phyloP scores from a whole-genome alignment of 192 early-diverging fungal genomes.

The Coemansia sp. region DNA sequence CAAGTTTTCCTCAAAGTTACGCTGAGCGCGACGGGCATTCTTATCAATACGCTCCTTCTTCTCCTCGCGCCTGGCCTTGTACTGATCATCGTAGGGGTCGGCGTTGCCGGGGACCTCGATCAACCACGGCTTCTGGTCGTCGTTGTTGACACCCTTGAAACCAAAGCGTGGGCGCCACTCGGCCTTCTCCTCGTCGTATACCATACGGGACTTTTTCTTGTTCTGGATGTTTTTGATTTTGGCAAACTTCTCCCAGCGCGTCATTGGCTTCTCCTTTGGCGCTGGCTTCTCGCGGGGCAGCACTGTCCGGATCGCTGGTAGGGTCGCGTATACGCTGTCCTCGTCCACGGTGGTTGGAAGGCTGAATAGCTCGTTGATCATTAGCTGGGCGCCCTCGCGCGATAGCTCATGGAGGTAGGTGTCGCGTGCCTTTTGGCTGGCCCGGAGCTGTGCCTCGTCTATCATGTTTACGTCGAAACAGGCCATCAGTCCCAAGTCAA shows the following conservation, averaged over 20 bases:
- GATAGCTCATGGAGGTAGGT: constrained; percentile 69
- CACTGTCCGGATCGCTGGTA: constrained; percentile 67
- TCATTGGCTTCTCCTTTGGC: constrained; percentile 87
- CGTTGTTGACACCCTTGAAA: constrained; percentile 78
- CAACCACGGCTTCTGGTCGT: constrained; percentile 86
- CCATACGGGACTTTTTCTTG: constrained; percentile 78
- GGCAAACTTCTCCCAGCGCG: constrained; percentile 99
- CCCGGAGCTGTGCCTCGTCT: constrained; percentile 57
- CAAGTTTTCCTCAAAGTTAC: constrained; percentile 84
- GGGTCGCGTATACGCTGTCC: constrained; percentile 75
- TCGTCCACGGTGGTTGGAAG: constrained; percentile 70
- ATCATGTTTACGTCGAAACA: constrained; percentile 83
- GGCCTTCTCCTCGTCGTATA: constrained; percentile 79
- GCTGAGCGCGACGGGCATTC: constrained; percentile 83
- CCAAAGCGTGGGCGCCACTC: constrained; percentile 92
- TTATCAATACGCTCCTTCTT: constrained; percentile 89
- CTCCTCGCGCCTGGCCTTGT: constrained; percentile 72
- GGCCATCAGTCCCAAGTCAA: constrained; percentile 84
- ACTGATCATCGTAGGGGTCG: constrained; percentile 89
- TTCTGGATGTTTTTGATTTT: constrained; percentile 93
- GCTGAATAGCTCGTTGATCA: constrained; percentile 88
- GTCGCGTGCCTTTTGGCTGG: constrained; percentile 41
- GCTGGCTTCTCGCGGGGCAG: constrained; percentile 92
- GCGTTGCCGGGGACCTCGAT: constrained; percentile 84
- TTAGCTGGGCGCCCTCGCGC: constrained; percentile 80